Evolutionary conservation across 805 yeast genomes (phyloP), one percentile per base, ranked within the genome.

Genomic region (Yamadazyma paraphyllophila): DNA sequence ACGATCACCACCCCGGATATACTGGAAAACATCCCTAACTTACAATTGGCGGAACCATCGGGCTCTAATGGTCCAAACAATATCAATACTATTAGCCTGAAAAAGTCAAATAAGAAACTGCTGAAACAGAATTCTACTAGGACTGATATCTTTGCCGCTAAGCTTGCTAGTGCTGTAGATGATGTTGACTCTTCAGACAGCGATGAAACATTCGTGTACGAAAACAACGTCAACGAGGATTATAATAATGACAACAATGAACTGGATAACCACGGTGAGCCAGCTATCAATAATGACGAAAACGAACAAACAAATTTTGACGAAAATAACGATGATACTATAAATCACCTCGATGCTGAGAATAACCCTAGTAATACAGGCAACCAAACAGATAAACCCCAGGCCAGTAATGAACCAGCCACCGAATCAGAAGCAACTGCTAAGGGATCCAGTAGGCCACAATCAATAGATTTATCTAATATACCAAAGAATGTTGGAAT

Each of bases 201-300:
- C 20, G 96, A 91, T 55, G 99, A 94, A 62, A 89, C 96, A 1
- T 92, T 94, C 73, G 97, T 92, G n/a, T 92, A 92, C 62, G 97
- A 91, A 57, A 80, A 71, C 39, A 66, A 59, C 39, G 29, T 47
- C 13, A 48, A 46, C 39, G 44, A 45, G 34, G 48, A 48, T n/a
- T 38, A 38, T 14, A 38, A 20, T 25, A 29, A 34, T 27, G 34
- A 36, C 4, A 41, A 4, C 16, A 12, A 30, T n/a, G 16, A 31
- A 17, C 35, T 12, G 20, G 15, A n/a, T 13, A 24, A 14, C 31
- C 24, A 20, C 24, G 24, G 24, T 20, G 24, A 20, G 6, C 24
- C 24, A 20, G 24, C 24, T 20, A 20, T 20, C 6, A 20, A 20
- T 34, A 26, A 41, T 34, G 20, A 41, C 12, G 34, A 36, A 16